Conservation (phyloP, 495 filamentous ascomycete genomes). For the Bathelium albidoporum region DNA sequence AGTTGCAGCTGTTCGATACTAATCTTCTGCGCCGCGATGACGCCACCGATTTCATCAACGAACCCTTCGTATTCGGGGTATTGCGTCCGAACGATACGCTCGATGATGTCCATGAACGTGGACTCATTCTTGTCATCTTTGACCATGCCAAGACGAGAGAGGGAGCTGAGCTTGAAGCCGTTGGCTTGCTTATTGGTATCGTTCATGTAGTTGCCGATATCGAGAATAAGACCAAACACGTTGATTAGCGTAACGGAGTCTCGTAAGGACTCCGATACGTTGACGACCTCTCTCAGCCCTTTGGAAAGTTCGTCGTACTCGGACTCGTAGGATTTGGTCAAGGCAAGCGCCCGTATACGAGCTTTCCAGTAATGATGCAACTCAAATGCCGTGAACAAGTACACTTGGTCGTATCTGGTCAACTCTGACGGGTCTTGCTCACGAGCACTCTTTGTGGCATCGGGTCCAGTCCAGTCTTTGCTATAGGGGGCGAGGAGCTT, state of each 20-base stretch:
- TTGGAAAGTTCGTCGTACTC: slow-evolving; percentile 86
- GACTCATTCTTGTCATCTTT: slow-evolving; percentile 98
- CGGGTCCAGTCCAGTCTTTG: slow-evolving; percentile 90
- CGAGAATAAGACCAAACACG: slow-evolving; percentile 87
- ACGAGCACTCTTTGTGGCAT: slow-evolving; percentile 64
- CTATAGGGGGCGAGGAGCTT: slow-evolving; percentile 92
- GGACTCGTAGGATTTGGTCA: slow-evolving; percentile 75
- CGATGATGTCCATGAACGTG: slow-evolving; percentile 92
- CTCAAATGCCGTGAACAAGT: slow-evolving; percentile 84
- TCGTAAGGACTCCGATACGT: slow-evolving; percentile 76
- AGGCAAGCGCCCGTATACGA: slow-evolving; percentile 76
- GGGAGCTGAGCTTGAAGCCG: slow-evolving; percentile 93
- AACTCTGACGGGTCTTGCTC: slow-evolving; percentile 85
- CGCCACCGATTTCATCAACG: slow-evolving; percentile 71
- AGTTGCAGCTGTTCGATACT: slow-evolving; percentile 84
- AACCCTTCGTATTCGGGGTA: slow-evolving; percentile 95
- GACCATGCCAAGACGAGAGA: slow-evolving; percentile 91
- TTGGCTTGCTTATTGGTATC: slow-evolving; percentile 96
- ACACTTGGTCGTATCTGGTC: slow-evolving; percentile 90
- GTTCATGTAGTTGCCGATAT: slow-evolving; percentile 99
- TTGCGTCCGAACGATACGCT: slow-evolving; percentile 90
- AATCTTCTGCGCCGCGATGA: slow-evolving; percentile 77
- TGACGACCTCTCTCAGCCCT: slow-evolving; percentile 71
- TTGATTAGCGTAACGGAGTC: slow-evolving; percentile 91
- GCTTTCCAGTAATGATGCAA: slow-evolving; percentile 98